Conservation (phyloP, 2,329 filamentous ascomycete species). For the Diplocarpon rosae region DNA sequence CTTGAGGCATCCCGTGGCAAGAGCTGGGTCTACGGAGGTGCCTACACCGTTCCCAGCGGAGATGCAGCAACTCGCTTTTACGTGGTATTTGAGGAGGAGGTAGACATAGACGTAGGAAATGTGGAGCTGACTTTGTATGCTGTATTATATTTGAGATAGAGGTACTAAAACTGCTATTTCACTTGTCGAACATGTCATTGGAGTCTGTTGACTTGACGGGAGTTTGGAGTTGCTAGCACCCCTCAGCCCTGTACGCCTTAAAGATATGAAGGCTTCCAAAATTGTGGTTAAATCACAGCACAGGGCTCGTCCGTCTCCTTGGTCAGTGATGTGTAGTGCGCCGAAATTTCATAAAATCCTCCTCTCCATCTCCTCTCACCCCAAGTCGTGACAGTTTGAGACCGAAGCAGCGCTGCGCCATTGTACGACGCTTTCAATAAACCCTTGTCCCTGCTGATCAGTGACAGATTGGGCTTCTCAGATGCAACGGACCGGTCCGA, state of each 20-base stretch:
- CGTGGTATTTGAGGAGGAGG: conserved; percentile 66
- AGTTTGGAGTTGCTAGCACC: too few relatives aligned
- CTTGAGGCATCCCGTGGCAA: conserved; percentile 81
- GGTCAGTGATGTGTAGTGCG: too few relatives aligned
- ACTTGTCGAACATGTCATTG: neutral
- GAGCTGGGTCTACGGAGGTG: conserved; percentile 69
- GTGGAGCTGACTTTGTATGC: conserved; percentile 6
- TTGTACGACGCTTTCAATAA: neutral
- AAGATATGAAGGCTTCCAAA: too few relatives aligned
- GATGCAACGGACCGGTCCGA: neutral
- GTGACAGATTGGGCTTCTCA: neutral
- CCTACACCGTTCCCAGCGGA: conserved; percentile 68
- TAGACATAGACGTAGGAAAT: conserved; percentile 16
- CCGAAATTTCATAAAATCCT: too few relatives aligned
- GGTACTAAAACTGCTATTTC: conserved; percentile 2
- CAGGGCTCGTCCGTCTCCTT: too few relatives aligned
- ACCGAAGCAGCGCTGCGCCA: neutral
- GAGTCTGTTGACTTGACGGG: too few relatives aligned
- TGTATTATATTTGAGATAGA: conserved; percentile 13
- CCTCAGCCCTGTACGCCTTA: too few relatives aligned
- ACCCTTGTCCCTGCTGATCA: too few relatives aligned
- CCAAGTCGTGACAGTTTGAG: neutral
- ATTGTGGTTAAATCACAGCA: too few relatives aligned
- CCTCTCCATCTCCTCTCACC: too few relatives aligned
- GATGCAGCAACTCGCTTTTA: conserved; percentile 73